phyloP scores from a whole-genome alignment of 306 rosid genomes.

The Hippophae rhamnoides region DNA sequence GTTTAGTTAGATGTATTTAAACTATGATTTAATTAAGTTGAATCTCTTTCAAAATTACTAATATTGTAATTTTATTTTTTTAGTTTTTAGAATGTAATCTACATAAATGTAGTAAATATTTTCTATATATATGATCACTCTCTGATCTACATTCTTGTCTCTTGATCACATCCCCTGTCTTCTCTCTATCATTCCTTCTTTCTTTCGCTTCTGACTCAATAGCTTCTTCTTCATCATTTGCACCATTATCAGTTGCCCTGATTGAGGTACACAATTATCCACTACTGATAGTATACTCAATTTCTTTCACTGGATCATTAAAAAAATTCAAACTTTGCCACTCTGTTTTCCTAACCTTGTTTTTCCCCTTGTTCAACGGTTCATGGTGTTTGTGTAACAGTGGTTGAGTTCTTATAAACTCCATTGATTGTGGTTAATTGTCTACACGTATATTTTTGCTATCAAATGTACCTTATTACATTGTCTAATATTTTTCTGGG shows the following conservation, averaged over 20 bases:
- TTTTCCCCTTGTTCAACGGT: neutral
- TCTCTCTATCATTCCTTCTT: slow-evolving; percentile 1
- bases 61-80: no score
- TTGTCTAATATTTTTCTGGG: slow-evolving; percentile 5
- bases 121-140: no score
- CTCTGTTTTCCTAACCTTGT: neutral
- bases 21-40: neutral
- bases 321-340: slow-evolving; percentile 10
- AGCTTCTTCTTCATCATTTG: slow-evolving; percentile 13
- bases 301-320: slow-evolving; percentile 13
- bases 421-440: neutral
- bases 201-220: slow-evolving; percentile 8
- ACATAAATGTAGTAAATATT: no score
- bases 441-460: slow-evolving; percentile 23
- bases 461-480: slow-evolving; percentile 8
- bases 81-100: no score
- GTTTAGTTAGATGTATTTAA: neutral
- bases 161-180: neutral
- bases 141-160: slow-evolving; percentile 2
- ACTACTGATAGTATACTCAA: slow-evolving; percentile 1
- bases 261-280: slow-evolving; percentile 37
- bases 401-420: neutral
- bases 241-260: slow-evolving; percentile 14
- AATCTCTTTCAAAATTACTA: no score
- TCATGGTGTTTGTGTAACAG: slow-evolving; percentile 1